A percentile compares a stretch with the other conserved stretches of the same genome.
phyloP scores from a whole-genome alignment of 1,284 basidiomycete species.

The Gymnopus androsaceus region DNA sequence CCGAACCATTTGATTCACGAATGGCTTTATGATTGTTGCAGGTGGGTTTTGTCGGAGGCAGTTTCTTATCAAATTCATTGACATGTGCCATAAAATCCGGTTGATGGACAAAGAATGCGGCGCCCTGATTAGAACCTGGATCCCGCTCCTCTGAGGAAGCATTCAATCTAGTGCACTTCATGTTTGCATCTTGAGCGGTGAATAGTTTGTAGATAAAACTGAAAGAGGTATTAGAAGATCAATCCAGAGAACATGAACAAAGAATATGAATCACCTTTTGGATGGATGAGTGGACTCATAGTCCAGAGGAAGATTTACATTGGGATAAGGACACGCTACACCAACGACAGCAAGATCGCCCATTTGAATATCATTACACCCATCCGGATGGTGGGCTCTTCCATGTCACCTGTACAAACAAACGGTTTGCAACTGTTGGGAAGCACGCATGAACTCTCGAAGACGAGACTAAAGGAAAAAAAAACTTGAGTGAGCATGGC shows the following conservation, averaged over 20 bases:
- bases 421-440: slow-evolving; percentile 20
- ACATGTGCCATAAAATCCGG: slow-evolving; percentile 7
- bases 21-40: slow-evolving; percentile 12
- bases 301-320: slow-evolving; percentile 21
- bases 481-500: neutral
- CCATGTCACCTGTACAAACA: slow-evolving; percentile 22
- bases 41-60: slow-evolving; percentile 11
- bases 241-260: neutral
- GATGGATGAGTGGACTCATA: slow-evolving; percentile 6
- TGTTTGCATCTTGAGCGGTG: slow-evolving; percentile 15
- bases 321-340: slow-evolving; percentile 25
- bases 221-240: neutral
- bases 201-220: slow-evolving; percentile 19
- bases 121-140: slow-evolving; percentile 17
- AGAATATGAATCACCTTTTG: slow-evolving; percentile 8
- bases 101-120: slow-evolving; percentile 18
- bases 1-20: neutral
- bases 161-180: slow-evolving; percentile 13
- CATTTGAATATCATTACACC: slow-evolving; percentile 9
- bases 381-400: slow-evolving; percentile 17
- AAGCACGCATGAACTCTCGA: slow-evolving; percentile 13
- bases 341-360: slow-evolving; percentile 23
- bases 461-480: slow-evolving; percentile 12
- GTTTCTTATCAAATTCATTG: neutral
- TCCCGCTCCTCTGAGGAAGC: slow-evolving; percentile 12